phyloP scores from a whole-genome alignment of 805 yeast genomes.

The Jamesozyma lodderae region DNA sequence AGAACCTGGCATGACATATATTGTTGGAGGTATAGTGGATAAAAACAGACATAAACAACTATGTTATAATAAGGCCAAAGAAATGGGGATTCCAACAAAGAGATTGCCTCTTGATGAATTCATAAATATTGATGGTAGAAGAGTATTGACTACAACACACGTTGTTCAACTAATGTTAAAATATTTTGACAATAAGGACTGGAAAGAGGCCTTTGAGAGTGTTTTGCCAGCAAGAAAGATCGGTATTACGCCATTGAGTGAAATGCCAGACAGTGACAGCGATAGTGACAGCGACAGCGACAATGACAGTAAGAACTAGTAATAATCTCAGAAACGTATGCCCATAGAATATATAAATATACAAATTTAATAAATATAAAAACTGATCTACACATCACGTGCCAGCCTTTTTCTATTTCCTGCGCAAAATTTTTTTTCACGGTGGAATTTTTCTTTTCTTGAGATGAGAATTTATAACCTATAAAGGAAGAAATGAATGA shows the following conservation, averaged over 20 bases:
- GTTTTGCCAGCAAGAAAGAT: slow-evolving; percentile 77
- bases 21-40: slow-evolving; percentile 94
- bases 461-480: too few relatives aligned
- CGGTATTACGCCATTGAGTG: slow-evolving; percentile 9
- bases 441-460: too few relatives aligned
- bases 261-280: neutral
- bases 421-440: too few relatives aligned
- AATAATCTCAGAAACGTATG: too few relatives aligned
- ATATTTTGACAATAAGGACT: slow-evolving; percentile 70
- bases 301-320: too few relatives aligned
- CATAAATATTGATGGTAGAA: slow-evolving; percentile 74
- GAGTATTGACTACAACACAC: slow-evolving; percentile 87
- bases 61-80: slow-evolving; percentile 73
- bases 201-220: slow-evolving; percentile 82
- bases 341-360: too few relatives aligned
- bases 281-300: neutral
- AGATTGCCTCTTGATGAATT: slow-evolving; percentile 81
- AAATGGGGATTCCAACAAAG: slow-evolving; percentile 60
- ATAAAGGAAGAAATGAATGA: too few relatives aligned
- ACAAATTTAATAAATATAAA: too few relatives aligned
- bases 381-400: too few relatives aligned
- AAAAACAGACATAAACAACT: slow-evolving; percentile 79
- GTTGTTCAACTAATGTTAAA: slow-evolving; percentile 81
- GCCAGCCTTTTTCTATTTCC: too few relatives aligned
- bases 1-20: slow-evolving; percentile 63